Percentiles rank a stretch among this genome's conserved stretches.
Conservation (phyloP, 805 yeast genomes). For the Pichia nanzhaoensis region DNA sequence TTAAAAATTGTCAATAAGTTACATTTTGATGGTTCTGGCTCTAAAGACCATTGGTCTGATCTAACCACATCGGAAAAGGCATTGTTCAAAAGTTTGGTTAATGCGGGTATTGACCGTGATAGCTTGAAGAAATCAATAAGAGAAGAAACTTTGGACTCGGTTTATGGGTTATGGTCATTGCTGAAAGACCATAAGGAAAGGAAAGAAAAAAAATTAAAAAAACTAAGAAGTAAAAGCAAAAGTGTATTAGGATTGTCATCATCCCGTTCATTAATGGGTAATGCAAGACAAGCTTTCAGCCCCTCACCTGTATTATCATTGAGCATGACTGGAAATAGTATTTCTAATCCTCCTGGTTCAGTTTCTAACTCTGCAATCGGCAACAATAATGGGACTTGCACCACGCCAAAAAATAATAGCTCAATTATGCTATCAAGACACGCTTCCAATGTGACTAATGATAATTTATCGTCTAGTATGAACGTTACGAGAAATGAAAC, state of each 20-base stretch:
- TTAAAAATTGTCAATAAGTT: constrained; percentile 34
- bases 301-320: constrained; percentile 10
- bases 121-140: constrained; percentile 50
- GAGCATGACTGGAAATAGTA: not conserved
- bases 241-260: constrained; percentile 25
- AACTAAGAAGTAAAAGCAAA: constrained; percentile 19
- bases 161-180: constrained; percentile 71
- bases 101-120: constrained; percentile 59
- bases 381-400: no score
- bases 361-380: no score
- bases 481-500: constrained; percentile 5
- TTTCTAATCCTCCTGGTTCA: no score
- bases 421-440: not conserved
- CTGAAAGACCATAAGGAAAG: constrained; percentile 47
- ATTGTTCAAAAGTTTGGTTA: constrained; percentile 50
- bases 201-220: constrained; percentile 33
- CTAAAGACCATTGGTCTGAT: constrained; percentile 3
- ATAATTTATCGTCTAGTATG: not conserved
- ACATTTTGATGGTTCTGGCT: constrained; percentile 29
- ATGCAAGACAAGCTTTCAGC: constrained; percentile 16
- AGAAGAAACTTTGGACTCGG: constrained; percentile 57
- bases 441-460: not conserved
- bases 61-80: constrained; percentile 53
- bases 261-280: constrained; percentile 22
- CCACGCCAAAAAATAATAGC: not conserved